These are phyloP conservation scores for Wickerhamomyces subpelliculosus DNA, from an alignment of 805 yeast genomes.

Conservation along the genomic window DNA sequence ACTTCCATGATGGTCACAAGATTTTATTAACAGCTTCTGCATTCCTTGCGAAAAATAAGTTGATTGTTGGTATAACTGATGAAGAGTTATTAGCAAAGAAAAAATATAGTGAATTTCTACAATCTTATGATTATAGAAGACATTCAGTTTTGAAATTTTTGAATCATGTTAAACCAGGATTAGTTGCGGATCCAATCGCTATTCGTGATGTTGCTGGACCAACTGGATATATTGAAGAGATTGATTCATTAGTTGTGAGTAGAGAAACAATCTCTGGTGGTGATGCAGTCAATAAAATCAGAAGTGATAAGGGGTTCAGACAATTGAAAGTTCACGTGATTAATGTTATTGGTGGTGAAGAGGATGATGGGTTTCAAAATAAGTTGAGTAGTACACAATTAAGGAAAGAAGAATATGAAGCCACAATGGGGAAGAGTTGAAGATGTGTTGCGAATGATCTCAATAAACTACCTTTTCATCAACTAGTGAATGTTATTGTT, in stretches of 20 bases:
- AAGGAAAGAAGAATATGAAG: conserved; percentile 33
- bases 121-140: conserved; percentile 49
- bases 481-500: background rate
- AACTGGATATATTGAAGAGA: conserved; percentile 65
- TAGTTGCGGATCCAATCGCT: conserved; percentile 46
- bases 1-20: conserved; percentile 92
- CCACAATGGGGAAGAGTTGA: background rate
- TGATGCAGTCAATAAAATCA: conserved; percentile 54
- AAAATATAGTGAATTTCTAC: conserved; percentile 58
- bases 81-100: conserved; percentile 66
- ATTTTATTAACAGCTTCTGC: conserved; percentile 69
- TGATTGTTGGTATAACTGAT: conserved; percentile 85
- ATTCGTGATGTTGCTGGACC: conserved; percentile 92
- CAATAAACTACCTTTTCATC: too few relatives aligned
- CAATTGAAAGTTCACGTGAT: conserved; percentile 46
- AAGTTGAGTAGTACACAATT: conserved; percentile 84
- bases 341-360: conserved; percentile 61
- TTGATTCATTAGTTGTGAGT: conserved; percentile 77
- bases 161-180: conserved; percentile 34
- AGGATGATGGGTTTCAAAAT: conserved; percentile 49
- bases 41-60: conserved; percentile 43
- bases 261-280: conserved; percentile 78
- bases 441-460: too few relatives aligned
- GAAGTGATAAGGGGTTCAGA: conserved; percentile 50
- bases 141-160: conserved; percentile 44